phyloP scores from a whole-genome alignment of 75 land plant genomes.

The Selaginella tamariscina region DNA sequence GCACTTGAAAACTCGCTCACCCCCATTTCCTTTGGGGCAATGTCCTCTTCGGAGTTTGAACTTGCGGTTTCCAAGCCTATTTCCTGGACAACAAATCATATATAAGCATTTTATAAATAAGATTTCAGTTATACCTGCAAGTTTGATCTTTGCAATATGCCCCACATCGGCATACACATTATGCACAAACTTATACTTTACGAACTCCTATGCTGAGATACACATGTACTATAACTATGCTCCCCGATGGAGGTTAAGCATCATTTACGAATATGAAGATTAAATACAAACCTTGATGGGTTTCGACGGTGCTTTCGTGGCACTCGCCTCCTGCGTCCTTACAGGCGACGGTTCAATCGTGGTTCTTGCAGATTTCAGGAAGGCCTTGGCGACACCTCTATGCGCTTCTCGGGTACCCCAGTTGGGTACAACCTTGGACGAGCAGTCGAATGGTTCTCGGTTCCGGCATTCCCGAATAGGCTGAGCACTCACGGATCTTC shows the following conservation, averaged over 20 bases:
- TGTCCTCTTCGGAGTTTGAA: no score
- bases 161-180: background rate
- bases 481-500: background rate
- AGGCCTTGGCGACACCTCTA: background rate
- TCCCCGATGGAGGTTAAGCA: background rate
- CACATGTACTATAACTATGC: background rate
- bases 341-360: background rate
- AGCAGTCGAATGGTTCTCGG: background rate
- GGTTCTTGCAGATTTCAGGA: background rate
- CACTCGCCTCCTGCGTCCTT: background rate
- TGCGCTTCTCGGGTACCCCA: background rate
- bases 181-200: background rate
- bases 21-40: constrained; percentile 9
- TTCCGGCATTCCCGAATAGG: background rate
- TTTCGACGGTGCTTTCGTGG: background rate
- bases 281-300: no score
- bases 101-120: no score
- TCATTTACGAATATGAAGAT: background rate
- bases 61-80: no score
- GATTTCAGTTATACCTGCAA: no score
- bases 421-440: background rate
- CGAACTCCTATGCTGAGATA: background rate
- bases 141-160: background rate
- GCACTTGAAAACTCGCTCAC: background rate
- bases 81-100: no score